Evolutionary conservation across 306 rosid genomes (phyloP), one percentile per base, ranked within the genome.

Genomic region (Acacia confusa): DNA sequence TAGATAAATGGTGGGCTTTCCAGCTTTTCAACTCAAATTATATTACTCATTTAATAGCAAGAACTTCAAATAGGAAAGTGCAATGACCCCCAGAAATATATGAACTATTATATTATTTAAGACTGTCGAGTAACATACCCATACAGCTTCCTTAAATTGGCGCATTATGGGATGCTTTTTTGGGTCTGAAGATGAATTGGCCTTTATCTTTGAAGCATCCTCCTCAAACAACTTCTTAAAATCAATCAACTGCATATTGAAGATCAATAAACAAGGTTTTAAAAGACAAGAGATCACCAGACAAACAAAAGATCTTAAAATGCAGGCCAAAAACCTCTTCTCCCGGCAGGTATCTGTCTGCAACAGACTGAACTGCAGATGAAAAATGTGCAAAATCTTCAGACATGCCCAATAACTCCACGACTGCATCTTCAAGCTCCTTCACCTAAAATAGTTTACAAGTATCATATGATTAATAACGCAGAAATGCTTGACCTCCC

Each of bases 141-240:
- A 95, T 20, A 95, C 84, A 80, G 96, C 97, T 85, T 95, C 94
- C 87, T 85, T 88, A 79, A 92, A 95, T 78, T 93, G 92, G 74
- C 92, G 96, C 41, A 88, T 24, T 32, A 92, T 53, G 66, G 88
- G 68, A 77, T 90, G 44, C 44, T 32, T 89, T 65, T 70, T 77
- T 53, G 84, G 80, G 80, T 80, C 78, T 58, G 94, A 84, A 68
- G 87, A 63, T 32, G 88, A 81, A 57, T 73, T 82, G 78, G 88
- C 87, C 77, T 87, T 87, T 44, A 79, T 60, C 75, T 86, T 80
- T 57, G 79, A 80, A 81, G 89, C 74, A 80, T 95, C 99, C 52
- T 84, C 86, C 69, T 86, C 89, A 67, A 93, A 80, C 74, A 90
- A 17, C 88, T 90, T 90, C 85, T 77, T 83, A 77, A 95, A 95